Evolutionary conservation across 805 yeast genomes (phyloP), one percentile per base, ranked within the genome.

Genomic region (Wickerhamiella sergipiensis): DNA sequence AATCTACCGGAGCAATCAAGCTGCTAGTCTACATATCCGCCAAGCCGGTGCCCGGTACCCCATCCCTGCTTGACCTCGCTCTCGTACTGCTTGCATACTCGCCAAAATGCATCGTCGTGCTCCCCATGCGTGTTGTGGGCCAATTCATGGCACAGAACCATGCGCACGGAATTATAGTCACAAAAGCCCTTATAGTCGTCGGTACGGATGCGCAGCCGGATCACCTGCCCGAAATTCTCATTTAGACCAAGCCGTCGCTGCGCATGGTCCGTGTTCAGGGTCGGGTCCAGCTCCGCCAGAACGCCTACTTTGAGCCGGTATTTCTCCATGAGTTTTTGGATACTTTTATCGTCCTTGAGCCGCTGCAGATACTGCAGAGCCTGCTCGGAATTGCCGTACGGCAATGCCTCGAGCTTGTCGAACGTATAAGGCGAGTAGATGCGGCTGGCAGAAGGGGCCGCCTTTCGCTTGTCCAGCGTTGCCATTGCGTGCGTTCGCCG

Each of bases 241-340:
- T 68, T 68, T 17, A 65, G 57, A 1, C 72, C 72, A 24, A 68
- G 57, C 46, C 61, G 57, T 12, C 57, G 49, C 21, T 60, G 61
- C 40, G 55, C 51, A 24, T 55, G 62, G 12, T 58, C 50, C 6
- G 71, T 67, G 55, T 66, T 65, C 6, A 66, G 53, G 4, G 67
- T 64, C 1, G 72, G 72, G 47, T 68, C 72, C 26, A 68, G 60
- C 49, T 68, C 72, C 1, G 70, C 59, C 31, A 68, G 53, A 8
- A 63, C 52, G 1, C 68, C 67, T 7, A 68, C 70, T 6, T 56
- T 52, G 60, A 64, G 66, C 47, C 64, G 60, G 57, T 69, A 59
- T 51, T 62, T 62, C 24, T 50, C 54, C 70, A 68, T 66, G 31
- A 69, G 56, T 3, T 65, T 66, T 22, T 58, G 61, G 17, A 68